Evolutionary conservation across 1,284 basidiomycete species (phyloP).

Genomic region (Boletus sp.): DNA sequence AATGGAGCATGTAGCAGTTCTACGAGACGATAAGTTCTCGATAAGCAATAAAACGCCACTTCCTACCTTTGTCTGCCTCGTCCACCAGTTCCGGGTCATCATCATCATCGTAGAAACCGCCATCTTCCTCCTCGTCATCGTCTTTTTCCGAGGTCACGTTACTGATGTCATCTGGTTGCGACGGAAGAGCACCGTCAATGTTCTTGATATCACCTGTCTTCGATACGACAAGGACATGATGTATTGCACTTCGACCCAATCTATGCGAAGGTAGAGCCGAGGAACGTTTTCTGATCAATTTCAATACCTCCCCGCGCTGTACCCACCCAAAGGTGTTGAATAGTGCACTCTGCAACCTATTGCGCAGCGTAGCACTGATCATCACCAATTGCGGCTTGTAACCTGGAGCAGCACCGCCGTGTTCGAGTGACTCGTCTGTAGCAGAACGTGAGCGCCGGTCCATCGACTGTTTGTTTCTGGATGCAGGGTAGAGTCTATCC

Average conservation of each 20-base stretch:
- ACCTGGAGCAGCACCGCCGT: constrained; percentile 17
- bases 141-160: constrained; percentile 1
- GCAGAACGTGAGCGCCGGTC: neutral
- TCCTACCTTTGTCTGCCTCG: constrained; percentile 26
- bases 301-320: constrained; percentile 41
- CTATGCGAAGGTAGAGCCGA: constrained; percentile 26
- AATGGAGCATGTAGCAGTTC: constrained; percentile 45
- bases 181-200: constrained; percentile 35
- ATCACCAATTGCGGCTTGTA: constrained; percentile 56
- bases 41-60: neutral
- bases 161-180: neutral
- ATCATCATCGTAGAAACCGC: constrained; percentile 19
- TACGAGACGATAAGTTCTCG: constrained; percentile 26
- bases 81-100: constrained; percentile 23
- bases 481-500: constrained; percentile 45
- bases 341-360: constrained; percentile 48
- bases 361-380: constrained; percentile 65
- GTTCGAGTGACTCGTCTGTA: constrained; percentile 6
- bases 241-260: constrained; percentile 37
- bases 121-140: constrained; percentile 15
- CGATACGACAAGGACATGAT: constrained; percentile 61
- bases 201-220: constrained; percentile 49
- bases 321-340: constrained; percentile 56
- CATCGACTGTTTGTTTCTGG: constrained; percentile 2
- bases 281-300: constrained; percentile 38